Evolutionary conservation across 805 yeast species (phyloP).

Genomic region (Cyberlindnera euphorbiiphila): DNA sequence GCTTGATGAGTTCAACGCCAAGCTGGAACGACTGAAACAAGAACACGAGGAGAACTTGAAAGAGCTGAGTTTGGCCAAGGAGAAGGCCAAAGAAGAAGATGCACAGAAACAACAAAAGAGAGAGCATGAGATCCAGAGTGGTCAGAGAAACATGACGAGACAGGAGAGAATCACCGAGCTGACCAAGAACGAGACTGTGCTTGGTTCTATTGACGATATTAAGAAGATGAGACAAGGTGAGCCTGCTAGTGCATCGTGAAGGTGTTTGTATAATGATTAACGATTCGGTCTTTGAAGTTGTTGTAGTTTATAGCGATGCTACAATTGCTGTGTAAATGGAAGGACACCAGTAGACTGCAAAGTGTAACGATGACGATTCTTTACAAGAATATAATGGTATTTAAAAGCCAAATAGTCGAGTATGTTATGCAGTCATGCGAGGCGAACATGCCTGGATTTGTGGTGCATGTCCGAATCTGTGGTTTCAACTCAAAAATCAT

Average conservation of each 20-base stretch:
- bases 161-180: slow-evolving; percentile 36
- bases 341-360: no score
- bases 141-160: slow-evolving; percentile 49
- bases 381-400: no score
- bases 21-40: slow-evolving; percentile 50
- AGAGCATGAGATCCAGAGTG: slow-evolving; percentile 44
- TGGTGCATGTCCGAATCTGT: no score
- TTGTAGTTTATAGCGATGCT: no score
- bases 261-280: not conserved
- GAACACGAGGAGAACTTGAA: slow-evolving; percentile 67
- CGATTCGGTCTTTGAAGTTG: no score
- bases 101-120: slow-evolving; percentile 43
- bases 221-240: slow-evolving; percentile 31
- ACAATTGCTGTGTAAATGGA: no score
- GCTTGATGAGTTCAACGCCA: slow-evolving; percentile 62
- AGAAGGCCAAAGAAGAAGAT: slow-evolving; percentile 74
- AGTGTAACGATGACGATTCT: no score
- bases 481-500: no score
- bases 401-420: no score
- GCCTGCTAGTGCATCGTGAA: not conserved
- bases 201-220: slow-evolving; percentile 51
- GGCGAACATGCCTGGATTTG: no score
- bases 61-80: slow-evolving; percentile 59
- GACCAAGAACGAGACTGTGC: slow-evolving; percentile 65
- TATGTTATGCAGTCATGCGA: no score